Conservation (phyloP, 176 grass and related monocot species). For the Neostapfia colusana region DNA sequence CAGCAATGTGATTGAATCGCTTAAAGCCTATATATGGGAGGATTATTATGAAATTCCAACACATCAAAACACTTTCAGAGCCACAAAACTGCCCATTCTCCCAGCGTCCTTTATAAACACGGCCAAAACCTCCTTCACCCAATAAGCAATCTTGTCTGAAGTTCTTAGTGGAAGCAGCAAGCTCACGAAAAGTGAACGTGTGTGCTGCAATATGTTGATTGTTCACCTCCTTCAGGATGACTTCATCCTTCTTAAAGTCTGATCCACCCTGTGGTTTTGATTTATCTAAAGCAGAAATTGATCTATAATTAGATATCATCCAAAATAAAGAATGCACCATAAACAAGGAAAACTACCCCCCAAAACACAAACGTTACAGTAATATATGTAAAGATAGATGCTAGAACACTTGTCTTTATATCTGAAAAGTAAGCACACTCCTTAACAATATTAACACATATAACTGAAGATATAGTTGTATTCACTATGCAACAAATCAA, state of each 20-base stretch:
- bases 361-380: neutral
- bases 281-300: slow-evolving; percentile 60
- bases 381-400: slow-evolving; percentile 14
- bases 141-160: slow-evolving; percentile 83
- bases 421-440: neutral
- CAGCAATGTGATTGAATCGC: neutral
- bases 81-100: slow-evolving; percentile 83
- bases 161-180: slow-evolving; percentile 77
- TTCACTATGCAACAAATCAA: slow-evolving; percentile 1
- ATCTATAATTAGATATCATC: slow-evolving; percentile 36
- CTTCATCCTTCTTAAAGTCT: slow-evolving; percentile 69
- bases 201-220: slow-evolving; percentile 80
- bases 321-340: slow-evolving; percentile 28
- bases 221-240: slow-evolving; percentile 61
- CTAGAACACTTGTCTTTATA: neutral
- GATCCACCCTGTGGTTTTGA: slow-evolving; percentile 52
- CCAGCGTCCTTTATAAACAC: slow-evolving; percentile 81
- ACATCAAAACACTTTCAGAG: slow-evolving; percentile 24
- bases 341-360: slow-evolving; percentile 1
- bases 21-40: neutral
- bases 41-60: slow-evolving; percentile 9
- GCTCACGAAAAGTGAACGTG: slow-evolving; percentile 84
- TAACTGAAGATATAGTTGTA: slow-evolving; percentile 15
- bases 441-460: slow-evolving; percentile 22
- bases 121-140: slow-evolving; percentile 87